Conservation (phyloP, 2,329 filamentous ascomycete species). For the Paecilomyces fulvus region DNA sequence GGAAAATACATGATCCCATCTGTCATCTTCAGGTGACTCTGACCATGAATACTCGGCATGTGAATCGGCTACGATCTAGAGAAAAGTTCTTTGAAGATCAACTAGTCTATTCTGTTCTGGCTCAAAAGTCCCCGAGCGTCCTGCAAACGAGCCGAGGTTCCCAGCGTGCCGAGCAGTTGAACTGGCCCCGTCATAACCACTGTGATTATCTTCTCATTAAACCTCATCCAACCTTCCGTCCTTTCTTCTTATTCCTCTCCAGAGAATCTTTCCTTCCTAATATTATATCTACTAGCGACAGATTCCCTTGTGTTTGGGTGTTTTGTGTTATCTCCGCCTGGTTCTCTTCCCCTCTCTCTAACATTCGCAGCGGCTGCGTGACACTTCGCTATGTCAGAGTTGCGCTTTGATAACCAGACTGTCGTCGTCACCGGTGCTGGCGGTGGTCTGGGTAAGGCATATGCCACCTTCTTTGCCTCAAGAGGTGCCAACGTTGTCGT, state of each 20-base stretch:
- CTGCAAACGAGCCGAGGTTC: slow-evolving; percentile 26
- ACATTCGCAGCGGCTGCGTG: background rate
- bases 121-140: background rate
- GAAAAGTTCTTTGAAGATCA: background rate
- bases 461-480: slow-evolving; percentile 81
- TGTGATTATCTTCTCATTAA: slow-evolving; percentile 15
- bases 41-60: background rate
- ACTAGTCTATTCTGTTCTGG: background rate
- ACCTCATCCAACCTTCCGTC: slow-evolving; percentile 10
- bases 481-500: slow-evolving; percentile 92
- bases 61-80: background rate
- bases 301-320: background rate
- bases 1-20: no score
- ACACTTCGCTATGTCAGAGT: slow-evolving; percentile 49
- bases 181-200: slow-evolving; percentile 3
- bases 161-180: slow-evolving; percentile 26
- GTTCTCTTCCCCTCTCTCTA: background rate
- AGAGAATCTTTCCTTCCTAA: slow-evolving; percentile 6
- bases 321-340: slow-evolving; percentile 1
- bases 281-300: background rate
- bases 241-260: slow-evolving; percentile 6
- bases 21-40: background rate
- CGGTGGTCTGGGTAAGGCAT: slow-evolving; percentile 72
- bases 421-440: slow-evolving; percentile 83
- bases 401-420: slow-evolving; percentile 82